Evolutionary conservation across 805 yeast genomes (phyloP), one percentile per base, ranked within the genome.

Genomic region (Ogataea saltuana): DNA sequence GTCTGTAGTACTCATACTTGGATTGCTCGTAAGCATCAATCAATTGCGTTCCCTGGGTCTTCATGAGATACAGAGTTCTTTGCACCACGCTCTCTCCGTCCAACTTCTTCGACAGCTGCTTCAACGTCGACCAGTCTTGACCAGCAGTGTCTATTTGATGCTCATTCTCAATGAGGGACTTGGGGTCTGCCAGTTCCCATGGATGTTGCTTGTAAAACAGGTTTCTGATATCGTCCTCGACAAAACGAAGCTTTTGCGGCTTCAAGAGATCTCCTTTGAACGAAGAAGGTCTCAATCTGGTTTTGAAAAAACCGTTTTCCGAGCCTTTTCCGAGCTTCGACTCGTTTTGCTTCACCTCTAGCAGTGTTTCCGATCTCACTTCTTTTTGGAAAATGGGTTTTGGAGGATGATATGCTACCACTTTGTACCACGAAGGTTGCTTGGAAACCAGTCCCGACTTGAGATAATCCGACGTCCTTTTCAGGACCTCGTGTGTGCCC

Each of bases 161-260:
- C 27, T 74, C 72, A 56, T 81, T 85, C 64, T 93, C 99, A 34
- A 89, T 74, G 52, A 93, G 67, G 21, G 80, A 74, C 61, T 86
- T 87, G 11, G 98, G 97, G 54, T 95, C 78, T 1, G 98, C 88
- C 41, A 90, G 71, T 67, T 93, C 99, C 99, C 99, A 93, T 6
- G 99, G 99, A 66, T 93, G 99, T 61, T 90, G 97, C 46, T 81
- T 80, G 65, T 83, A 91, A 59, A 93, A 93, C 18, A 85, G 71
- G 35, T 77, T 73, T 69, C 99, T 80, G 54, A 93, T 67, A 55
- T 83, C 80, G 65, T 93, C 99, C 64, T 91, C 93, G 41, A 80
- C 63, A 53, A 75, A 83, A 44, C 63, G 64, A 57, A 86, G 67
- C 49, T 74, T 72, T 31, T 78, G 77, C 9, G 84, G 73, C 50